A percentile compares a stretch with the other conserved stretches of the same genome.
Conservation (phyloP, 768 basidiomycete species). For the Hortiboletus campestris region DNA sequence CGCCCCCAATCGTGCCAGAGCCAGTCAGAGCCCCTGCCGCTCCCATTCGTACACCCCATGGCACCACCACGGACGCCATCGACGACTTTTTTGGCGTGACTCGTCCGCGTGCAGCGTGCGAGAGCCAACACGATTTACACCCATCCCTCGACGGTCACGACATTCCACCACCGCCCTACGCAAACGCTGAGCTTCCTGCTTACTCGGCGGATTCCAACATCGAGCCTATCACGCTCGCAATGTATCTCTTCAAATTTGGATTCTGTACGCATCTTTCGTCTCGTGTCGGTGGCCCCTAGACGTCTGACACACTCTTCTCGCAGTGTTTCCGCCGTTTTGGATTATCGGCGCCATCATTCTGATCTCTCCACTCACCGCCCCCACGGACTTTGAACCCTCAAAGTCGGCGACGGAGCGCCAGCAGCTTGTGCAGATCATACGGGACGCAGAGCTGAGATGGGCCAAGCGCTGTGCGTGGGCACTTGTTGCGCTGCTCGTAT, state of each 20-base stretch:
- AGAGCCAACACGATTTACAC: constrained; percentile 32
- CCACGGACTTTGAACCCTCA: constrained; percentile 25
- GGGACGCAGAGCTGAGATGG: constrained; percentile 42
- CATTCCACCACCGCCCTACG: constrained; percentile 32
- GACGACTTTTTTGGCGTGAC: constrained; percentile 33
- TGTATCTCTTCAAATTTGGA: constrained; percentile 49
- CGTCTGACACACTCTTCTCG: not conserved
- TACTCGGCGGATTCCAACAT: constrained; percentile 29
- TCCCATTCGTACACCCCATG: constrained; percentile 8
- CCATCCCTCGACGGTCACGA: not conserved
- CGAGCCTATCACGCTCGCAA: constrained; percentile 45
- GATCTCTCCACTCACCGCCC: constrained; percentile 39
- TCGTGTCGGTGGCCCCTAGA: not conserved
- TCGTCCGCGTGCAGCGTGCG: constrained; percentile 23
- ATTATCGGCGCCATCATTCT: constrained; percentile 41
- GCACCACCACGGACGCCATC: constrained; percentile 9
- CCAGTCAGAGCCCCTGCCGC: not conserved
- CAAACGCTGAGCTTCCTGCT: constrained; percentile 31
- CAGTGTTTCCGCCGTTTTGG: constrained; percentile 54
- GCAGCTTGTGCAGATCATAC: constrained; percentile 31
- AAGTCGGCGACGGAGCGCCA: constrained; percentile 38
- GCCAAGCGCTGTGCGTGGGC: constrained; percentile 33
- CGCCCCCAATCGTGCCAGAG: constrained; percentile 6
- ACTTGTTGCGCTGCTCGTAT: not conserved
- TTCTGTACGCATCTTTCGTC: constrained; percentile 39